phyloP scores from a whole-genome alignment of 371 early-diverging fungal species.

The Capillidium rhysosporum region DNA sequence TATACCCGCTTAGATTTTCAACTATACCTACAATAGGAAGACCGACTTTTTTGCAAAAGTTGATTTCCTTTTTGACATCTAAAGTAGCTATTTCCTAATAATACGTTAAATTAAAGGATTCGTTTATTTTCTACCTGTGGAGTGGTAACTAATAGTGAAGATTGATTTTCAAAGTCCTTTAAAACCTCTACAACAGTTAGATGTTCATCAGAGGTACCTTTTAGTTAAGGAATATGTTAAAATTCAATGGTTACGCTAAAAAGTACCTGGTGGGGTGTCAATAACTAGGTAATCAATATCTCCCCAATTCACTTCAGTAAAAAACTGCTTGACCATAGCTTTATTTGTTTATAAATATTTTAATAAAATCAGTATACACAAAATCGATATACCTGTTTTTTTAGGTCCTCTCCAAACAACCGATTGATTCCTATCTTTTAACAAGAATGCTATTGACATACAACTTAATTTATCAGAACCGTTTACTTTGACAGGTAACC shows the following conservation, averaged over 20 bases:
- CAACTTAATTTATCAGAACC: conserved; percentile 53
- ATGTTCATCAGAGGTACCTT: conserved; percentile 97
- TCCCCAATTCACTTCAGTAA: conserved; percentile 91
- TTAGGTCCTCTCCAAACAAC: conserved; percentile 99
- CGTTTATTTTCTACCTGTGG: conserved; percentile 32
- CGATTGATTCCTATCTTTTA: conserved; percentile 73
- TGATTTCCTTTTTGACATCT: conserved; percentile 91
- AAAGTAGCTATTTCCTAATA: conserved; percentile 83
- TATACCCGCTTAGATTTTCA: conserved; percentile 97
- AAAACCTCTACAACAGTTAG: conserved; percentile 63
- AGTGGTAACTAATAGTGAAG: conserved; percentile 93
- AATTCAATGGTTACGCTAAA: no score
- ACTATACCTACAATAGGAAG: conserved; percentile 87
- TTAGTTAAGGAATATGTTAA: no score
- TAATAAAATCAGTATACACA: no score
- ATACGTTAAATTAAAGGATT: no score
- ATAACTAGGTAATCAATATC: conserved; percentile 81
- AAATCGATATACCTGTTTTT: conserved; percentile 41
- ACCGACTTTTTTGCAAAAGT: conserved; percentile 83
- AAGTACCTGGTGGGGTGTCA: conserved; percentile 83
- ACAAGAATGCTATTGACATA: conserved; percentile 94
- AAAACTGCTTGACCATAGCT: conserved; percentile 81
- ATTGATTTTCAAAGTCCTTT: conserved; percentile 57
- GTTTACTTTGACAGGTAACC: conserved; percentile 81
- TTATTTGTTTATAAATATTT: no score